Evolutionary conservation across 2,329 filamentous ascomycete species (phyloP).

Genomic region (Calonectria crousiana): DNA sequence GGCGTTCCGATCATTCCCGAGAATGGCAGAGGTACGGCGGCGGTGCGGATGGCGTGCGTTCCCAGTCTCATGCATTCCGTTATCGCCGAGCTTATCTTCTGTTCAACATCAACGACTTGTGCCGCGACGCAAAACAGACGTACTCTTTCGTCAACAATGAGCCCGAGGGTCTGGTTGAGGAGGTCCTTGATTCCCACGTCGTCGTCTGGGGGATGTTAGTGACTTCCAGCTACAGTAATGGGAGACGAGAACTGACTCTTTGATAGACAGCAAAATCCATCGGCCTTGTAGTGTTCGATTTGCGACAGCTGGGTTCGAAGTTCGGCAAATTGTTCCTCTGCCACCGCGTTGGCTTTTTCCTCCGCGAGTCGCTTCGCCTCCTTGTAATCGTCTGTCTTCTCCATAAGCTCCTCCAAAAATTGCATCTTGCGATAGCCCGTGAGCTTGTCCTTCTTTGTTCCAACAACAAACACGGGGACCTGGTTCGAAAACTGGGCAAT

Average conservation of each 20-base stretch:
- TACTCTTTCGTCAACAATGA: slow-evolving; percentile 46
- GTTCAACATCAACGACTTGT: slow-evolving; percentile 46
- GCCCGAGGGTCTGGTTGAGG: slow-evolving; percentile 41
- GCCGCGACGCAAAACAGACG: slow-evolving; percentile 46
- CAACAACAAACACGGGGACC: slow-evolving; percentile 42
- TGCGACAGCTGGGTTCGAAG: slow-evolving; percentile 38
- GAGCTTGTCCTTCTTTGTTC: slow-evolving; percentile 44
- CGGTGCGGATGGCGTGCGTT: slow-evolving; percentile 43
- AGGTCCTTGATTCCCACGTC: slow-evolving; percentile 40
- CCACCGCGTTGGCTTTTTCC: slow-evolving; percentile 35
- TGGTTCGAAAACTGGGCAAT: slow-evolving; percentile 43
- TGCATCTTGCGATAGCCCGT: slow-evolving; percentile 36
- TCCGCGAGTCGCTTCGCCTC: slow-evolving; percentile 40
- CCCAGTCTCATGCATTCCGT: slow-evolving; percentile 46
- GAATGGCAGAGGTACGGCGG: slow-evolving; percentile 40
- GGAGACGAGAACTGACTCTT: slow-evolving; percentile 25
- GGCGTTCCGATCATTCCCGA: slow-evolving; percentile 42
- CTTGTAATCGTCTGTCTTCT: slow-evolving; percentile 40
- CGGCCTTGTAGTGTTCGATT: slow-evolving; percentile 44
- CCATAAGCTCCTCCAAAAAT: slow-evolving; percentile 40
- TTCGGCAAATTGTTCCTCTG: slow-evolving; percentile 38
- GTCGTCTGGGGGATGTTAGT: slow-evolving; percentile 29
- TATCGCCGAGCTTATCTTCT: slow-evolving; percentile 47
- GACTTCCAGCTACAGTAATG: accelerated
- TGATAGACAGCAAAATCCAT: slow-evolving; percentile 42